Base-by-base conservation (phyloP, 805 yeast species). In the Cyberlindnera lachancei region DNA sequence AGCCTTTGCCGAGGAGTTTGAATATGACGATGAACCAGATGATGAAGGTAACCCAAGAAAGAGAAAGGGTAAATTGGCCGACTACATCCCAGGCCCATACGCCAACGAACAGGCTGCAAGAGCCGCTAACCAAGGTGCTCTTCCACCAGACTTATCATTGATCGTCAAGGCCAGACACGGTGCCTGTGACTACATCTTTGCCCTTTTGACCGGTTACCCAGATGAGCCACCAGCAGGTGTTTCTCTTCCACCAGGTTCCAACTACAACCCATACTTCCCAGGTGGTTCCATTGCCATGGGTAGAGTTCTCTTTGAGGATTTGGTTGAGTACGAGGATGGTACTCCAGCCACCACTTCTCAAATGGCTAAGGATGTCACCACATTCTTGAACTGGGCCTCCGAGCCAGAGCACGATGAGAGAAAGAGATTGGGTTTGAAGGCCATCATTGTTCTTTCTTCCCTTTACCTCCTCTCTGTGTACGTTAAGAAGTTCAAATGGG, bases 281-380 rank as follows among this genome's bases (percentile, higher is more conserved):
- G 97, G 97, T 68, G 97, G 98, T 47, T 74, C 96, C 26, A 90
- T 92, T 70, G 98, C 96, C 51, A 92, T 92, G 98, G 97, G 85
- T 59, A 84, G 98, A 70, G 97, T 90, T 38, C 73, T 92, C 62
- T 92, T 88, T 52, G 98, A 92, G 59, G 98, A 85, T 46, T 73
- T 92, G 56, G 98, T 92, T 45, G 98, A 92, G 71, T 92, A 79
- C 66, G 98, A 92, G 63, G 98, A 92, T 61, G 98, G 98, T 58
- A 92, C 98, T 38, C 95, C 94, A 38, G 97, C 98, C 34, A 79
- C 97, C 34, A 82, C 97, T 44, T 80, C 97, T 36, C 98, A 92
- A 72, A 88, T 90, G 97, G 98, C 98, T 49, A 92, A 92, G 74
- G 98, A 92, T 64, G 98, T 92, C 36, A 68, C 86, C 42, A 78